Evolutionary conservation across 2,329 filamentous ascomycete genomes (phyloP).

Genomic region (Colletotrichum sp.): DNA sequence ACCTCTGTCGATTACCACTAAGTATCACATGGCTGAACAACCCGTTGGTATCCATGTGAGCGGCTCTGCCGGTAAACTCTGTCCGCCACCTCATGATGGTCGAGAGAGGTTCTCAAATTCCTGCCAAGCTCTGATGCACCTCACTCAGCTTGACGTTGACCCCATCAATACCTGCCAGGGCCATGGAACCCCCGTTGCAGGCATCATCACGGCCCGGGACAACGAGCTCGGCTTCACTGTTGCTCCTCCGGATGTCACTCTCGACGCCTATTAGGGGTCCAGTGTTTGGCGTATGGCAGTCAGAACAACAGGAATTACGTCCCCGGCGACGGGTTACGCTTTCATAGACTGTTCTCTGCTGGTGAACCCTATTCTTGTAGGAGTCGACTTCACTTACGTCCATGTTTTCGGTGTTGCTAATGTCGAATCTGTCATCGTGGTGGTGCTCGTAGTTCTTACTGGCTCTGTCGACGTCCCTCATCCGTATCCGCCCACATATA

Average conservation of each 20-base stretch:
- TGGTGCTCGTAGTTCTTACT: background rate
- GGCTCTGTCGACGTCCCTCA: background rate
- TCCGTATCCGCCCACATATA: background rate
- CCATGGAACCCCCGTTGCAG: conserved; percentile 51
- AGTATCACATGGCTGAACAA: background rate
- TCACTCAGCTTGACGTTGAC: conserved; percentile 39
- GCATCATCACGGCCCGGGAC: conserved; percentile 48
- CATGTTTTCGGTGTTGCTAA: background rate
- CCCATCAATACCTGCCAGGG: conserved; percentile 43
- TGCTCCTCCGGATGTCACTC: conserved; percentile 43
- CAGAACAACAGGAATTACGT: no score
- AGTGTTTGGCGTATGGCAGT: no score
- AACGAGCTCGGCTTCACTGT: conserved; percentile 42
- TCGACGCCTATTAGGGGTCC: conserved; percentile 41
- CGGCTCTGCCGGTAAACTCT: background rate
- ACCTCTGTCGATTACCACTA: fast-evolving
- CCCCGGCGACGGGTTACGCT: no score
- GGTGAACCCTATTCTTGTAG: background rate
- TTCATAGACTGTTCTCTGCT: no score
- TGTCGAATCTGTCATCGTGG: background rate
- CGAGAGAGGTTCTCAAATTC: no score
- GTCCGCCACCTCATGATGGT: no score
- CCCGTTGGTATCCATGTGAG: background rate
- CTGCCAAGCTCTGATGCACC: conserved; percentile 24
- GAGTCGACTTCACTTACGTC: fast-evolving